A percentile compares a stretch with the other conserved stretches of the same genome.
Evolutionary conservation across 176 grass and related monocot genomes (phyloP).

Genomic region (Triticum dicoccoides): DNA sequence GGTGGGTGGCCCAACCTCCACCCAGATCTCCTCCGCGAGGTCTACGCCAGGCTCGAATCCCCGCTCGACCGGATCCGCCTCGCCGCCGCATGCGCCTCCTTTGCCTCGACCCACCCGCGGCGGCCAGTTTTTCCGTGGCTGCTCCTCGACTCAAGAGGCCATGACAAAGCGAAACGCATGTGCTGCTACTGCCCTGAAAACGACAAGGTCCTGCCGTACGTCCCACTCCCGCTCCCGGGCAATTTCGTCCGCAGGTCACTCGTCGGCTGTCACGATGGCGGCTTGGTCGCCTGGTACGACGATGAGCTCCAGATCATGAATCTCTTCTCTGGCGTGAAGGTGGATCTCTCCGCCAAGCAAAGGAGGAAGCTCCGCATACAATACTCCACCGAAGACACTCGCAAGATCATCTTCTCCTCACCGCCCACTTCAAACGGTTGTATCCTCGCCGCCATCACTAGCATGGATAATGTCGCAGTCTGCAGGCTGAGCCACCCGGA

Average conservation of each 20-base stretch:
- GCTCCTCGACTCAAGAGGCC: background rate
- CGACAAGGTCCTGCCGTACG: background rate
- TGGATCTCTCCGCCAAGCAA: background rate
- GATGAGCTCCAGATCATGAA: background rate
- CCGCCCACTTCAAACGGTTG: background rate
- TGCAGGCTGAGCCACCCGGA: background rate
- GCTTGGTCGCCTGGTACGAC: background rate
- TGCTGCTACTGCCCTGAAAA: background rate
- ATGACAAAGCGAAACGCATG: background rate
- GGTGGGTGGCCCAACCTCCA: background rate
- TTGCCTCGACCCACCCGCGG: background rate
- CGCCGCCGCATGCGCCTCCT: background rate
- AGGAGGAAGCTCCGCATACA: background rate
- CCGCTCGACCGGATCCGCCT: background rate
- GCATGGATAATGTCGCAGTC: background rate
- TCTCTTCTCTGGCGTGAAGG: background rate
- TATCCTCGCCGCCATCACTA: background rate
- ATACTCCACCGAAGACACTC: background rate
- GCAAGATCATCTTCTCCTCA: background rate
- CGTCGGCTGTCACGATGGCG: background rate
- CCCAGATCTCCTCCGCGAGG: background rate
- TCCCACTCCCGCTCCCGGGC: background rate
- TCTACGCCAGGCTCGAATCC: background rate
- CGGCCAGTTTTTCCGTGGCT: background rate
- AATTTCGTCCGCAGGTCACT: background rate